A percentile compares a stretch with the other conserved stretches of the same genome.
phyloP scores from a whole-genome alignment of 495 filamentous ascomycete genomes.

The Aspergillus funiculosus region DNA sequence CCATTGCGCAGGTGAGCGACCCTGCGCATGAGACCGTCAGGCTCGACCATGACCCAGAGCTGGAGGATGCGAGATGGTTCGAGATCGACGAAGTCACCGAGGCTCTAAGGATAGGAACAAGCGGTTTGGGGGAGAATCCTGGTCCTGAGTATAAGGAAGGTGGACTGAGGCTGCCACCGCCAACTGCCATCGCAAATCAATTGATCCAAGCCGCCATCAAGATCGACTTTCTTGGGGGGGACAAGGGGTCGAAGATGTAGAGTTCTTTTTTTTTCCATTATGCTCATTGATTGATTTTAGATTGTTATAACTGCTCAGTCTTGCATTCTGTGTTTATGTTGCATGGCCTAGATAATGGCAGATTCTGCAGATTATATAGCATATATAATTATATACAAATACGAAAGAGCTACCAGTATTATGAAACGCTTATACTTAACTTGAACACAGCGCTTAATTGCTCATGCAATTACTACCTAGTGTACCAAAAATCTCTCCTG shows the following conservation, averaged over 20 bases:
- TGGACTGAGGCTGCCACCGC: constrained; percentile 62
- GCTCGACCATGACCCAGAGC: constrained; percentile 81
- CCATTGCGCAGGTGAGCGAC: constrained; percentile 74
- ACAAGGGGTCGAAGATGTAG: constrained; percentile 34
- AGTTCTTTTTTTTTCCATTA: too few relatives aligned
- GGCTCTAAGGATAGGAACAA: constrained; percentile 54
- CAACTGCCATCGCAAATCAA: constrained; percentile 76
- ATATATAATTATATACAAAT: too few relatives aligned
- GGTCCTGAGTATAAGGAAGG: constrained; percentile 66
- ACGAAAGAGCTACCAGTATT: too few relatives aligned
- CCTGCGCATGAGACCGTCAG: constrained; percentile 73
- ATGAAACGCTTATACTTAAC: too few relatives aligned
- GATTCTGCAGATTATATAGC: not conserved
- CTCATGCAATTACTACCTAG: too few relatives aligned
- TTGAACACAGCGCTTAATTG: too few relatives aligned
- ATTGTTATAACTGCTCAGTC: not conserved
- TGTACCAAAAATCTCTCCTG: too few relatives aligned
- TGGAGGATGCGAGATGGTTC: constrained; percentile 87
- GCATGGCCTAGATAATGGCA: not conserved
- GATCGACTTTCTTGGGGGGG: constrained; percentile 40
- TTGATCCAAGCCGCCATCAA: constrained; percentile 51
- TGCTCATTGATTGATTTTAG: too few relatives aligned
- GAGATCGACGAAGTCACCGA: constrained; percentile 53
- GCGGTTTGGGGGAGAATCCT: constrained; percentile 60
- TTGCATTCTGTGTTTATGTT: constrained; percentile 9